phyloP scores from a whole-genome alignment of 768 basidiomycete genomes.

The Trametes gibbosa region DNA sequence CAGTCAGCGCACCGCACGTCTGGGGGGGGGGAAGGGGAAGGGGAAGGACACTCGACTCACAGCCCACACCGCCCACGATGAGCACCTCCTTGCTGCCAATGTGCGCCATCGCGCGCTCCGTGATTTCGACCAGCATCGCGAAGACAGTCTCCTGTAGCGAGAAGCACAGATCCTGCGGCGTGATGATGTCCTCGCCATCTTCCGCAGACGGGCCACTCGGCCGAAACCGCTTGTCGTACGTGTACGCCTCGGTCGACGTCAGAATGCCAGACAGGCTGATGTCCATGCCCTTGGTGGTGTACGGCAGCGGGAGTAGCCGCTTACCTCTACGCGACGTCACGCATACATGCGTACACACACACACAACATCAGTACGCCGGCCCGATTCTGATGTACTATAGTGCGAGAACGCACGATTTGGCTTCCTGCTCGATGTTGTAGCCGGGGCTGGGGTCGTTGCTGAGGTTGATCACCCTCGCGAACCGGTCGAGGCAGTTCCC shows the following conservation, averaged over 20 bases:
- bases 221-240: constrained; percentile 80
- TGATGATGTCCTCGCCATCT: constrained; percentile 69
- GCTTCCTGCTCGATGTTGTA: constrained; percentile 98
- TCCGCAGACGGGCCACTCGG: constrained; percentile 38
- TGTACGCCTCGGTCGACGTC: constrained; percentile 85
- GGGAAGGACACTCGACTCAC: constrained; percentile 47
- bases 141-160: constrained; percentile 96
- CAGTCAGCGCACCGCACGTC: background rate
- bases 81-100: constrained; percentile 94
- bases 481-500: constrained; percentile 98
- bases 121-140: constrained; percentile 98
- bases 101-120: constrained; percentile 98
- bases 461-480: constrained; percentile 88
- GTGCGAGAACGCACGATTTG: constrained; percentile 57
- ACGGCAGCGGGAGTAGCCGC: constrained; percentile 80
- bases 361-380: background rate
- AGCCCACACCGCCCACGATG: constrained; percentile 99
- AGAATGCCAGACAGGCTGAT: constrained; percentile 93
- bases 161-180: constrained; percentile 94
- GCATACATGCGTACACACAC: too few species aligned
- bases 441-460: constrained; percentile 94
- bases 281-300: constrained; percentile 99
- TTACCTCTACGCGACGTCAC: constrained; percentile 58
- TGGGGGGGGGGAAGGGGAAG: background rate
- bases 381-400: background rate